Conservation (phyloP, 331 rosid species). For the Quercus tomentella region DNA sequence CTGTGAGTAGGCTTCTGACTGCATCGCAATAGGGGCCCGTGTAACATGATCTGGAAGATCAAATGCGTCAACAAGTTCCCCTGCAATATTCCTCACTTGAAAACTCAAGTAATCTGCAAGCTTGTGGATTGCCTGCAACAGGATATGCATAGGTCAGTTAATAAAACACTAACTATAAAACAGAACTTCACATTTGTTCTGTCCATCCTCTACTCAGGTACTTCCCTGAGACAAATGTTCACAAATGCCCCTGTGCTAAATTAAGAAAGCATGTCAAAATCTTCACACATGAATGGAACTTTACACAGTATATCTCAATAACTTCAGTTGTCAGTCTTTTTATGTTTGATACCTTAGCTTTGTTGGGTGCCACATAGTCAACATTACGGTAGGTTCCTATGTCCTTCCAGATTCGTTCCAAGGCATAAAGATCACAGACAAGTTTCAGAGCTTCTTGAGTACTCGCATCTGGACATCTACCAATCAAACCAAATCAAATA, state of each 20-base stretch:
- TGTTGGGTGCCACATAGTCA: constrained; percentile 94
- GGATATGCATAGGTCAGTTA: neutral
- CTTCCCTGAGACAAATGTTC: neutral
- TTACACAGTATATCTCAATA: neutral
- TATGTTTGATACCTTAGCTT: constrained; percentile 72
- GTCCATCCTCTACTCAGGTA: neutral
- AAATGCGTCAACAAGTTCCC: constrained; percentile 78
- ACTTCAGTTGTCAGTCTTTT: neutral
- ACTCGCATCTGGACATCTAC: constrained; percentile 79
- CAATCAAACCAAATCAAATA: constrained; percentile 19
- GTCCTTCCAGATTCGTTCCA: constrained; percentile 95
- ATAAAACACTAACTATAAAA: neutral
- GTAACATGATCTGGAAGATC: constrained; percentile 81
- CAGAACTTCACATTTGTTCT: neutral
- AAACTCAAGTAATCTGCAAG: constrained; percentile 78
- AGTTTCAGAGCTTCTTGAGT: constrained; percentile 85
- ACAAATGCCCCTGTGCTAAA: neutral
- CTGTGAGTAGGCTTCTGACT: constrained; percentile 77
- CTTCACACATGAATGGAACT: neutral
- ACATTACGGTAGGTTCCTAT: constrained; percentile 98
- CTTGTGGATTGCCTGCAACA: constrained; percentile 84
- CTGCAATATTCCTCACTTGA: constrained; percentile 83
- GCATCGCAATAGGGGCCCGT: constrained; percentile 88
- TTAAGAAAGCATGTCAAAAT: neutral
- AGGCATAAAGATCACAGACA: constrained; percentile 86